Percentiles rank a stretch among this genome's conserved stretches.
Conservation (phyloP, 2,329 filamentous ascomycete genomes). For the Claviceps sp. region DNA sequence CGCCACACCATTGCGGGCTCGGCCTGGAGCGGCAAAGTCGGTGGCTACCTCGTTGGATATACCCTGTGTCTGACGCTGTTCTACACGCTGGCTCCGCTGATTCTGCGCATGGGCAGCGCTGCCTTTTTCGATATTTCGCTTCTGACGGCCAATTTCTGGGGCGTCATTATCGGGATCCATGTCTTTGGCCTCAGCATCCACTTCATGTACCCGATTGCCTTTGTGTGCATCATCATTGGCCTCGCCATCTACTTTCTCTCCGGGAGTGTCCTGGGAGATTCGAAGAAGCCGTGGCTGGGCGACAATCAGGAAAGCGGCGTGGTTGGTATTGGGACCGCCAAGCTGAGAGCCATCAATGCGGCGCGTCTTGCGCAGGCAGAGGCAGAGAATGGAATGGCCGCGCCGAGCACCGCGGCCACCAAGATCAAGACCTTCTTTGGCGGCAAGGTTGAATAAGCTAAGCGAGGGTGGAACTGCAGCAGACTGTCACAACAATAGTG, state of each 20-base stretch:
- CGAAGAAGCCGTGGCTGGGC: constrained; percentile 90
- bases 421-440: constrained; percentile 2
- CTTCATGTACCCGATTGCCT: constrained; percentile 90
- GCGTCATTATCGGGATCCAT: constrained; percentile 77
- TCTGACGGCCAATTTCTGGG: constrained; percentile 94
- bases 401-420: background rate
- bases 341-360: constrained; percentile 54
- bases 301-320: constrained; percentile 72
- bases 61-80: constrained; percentile 74
- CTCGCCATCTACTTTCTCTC: constrained; percentile 79
- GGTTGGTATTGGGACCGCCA: constrained; percentile 73
- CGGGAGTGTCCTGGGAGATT: constrained; percentile 70
- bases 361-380: constrained; percentile 29
- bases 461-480: background rate
- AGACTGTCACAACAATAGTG: too few species aligned
- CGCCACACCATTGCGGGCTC: constrained; percentile 26
- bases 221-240: constrained; percentile 80
- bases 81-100: constrained; percentile 74
- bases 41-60: constrained; percentile 79
- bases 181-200: constrained; percentile 73
- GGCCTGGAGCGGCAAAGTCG: constrained; percentile 29
- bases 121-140: constrained; percentile 96
- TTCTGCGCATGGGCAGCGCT: constrained; percentile 80
- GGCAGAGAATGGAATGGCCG: constrained; percentile 13
- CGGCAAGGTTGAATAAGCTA: background rate